Conservation (phyloP, 108 stramenopile species). For the Cyclotella distinguenda region DNA sequence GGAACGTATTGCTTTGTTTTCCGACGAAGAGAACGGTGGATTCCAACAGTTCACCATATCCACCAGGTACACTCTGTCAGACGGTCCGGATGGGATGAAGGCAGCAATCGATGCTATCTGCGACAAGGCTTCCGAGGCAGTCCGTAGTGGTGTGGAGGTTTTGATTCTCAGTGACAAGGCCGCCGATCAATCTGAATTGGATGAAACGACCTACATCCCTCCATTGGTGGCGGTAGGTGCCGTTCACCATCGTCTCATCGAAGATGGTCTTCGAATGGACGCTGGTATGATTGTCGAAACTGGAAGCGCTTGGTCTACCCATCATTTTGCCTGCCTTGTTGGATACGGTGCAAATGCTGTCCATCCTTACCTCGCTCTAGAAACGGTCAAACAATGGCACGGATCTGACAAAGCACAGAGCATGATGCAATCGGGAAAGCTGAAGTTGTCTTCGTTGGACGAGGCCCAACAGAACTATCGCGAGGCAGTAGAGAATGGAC, state of each 20-base stretch:
- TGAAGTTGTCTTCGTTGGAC: conserved; percentile 62
- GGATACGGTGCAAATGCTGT: conserved; percentile 96
- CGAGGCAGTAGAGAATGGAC: conserved; percentile 84
- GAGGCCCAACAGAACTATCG: conserved; percentile 93
- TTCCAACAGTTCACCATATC: conserved; percentile 78
- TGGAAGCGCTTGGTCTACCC: conserved; percentile 92
- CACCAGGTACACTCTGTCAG: conserved; percentile 79
- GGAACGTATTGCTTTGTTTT: conserved; percentile 59
- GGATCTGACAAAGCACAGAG: conserved; percentile 72
- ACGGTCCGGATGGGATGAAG: conserved; percentile 84
- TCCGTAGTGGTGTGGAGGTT: conserved; percentile 84
- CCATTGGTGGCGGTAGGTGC: conserved; percentile 94
- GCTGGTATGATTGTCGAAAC: conserved; percentile 91
- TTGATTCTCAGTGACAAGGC: conserved; percentile 89
- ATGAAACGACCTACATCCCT: conserved; percentile 83
- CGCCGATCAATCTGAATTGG: conserved; percentile 57
- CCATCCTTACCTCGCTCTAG: conserved; percentile 93
- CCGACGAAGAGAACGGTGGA: conserved; percentile 69
- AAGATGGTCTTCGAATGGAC: conserved; percentile 90
- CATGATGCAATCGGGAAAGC: conserved; percentile 85
- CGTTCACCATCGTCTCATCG: conserved; percentile 94
- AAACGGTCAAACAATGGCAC: conserved; percentile 93
- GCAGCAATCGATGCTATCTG: conserved; percentile 82
- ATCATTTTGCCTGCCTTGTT: conserved; percentile 92
- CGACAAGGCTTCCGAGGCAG: conserved; percentile 80